phyloP scores from a whole-genome alignment of 768 basidiomycete genomes.

The Gloeostereum incarnatum region DNA sequence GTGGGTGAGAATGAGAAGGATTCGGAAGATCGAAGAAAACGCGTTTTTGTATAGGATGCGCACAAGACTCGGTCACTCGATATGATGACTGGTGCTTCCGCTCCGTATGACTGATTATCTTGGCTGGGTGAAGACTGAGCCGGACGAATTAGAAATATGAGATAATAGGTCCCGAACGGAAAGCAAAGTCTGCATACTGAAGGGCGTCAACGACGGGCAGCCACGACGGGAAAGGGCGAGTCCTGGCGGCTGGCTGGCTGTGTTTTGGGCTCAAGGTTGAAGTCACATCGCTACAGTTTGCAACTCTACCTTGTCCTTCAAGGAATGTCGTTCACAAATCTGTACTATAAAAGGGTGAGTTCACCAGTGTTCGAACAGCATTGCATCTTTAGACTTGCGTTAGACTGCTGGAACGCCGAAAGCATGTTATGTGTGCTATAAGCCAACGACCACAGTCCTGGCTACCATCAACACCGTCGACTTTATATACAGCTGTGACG shows the following conservation, averaged over 20 bases:
- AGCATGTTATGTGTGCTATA: constrained; percentile 72
- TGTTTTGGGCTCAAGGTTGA: too few relatives aligned
- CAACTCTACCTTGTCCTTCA: not conserved
- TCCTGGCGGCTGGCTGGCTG: too few relatives aligned
- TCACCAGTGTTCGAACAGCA: not conserved
- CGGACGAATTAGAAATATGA: too few relatives aligned
- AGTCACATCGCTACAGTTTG: too few relatives aligned
- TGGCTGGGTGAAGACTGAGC: too few relatives aligned
- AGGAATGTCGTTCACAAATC: constrained; percentile 66
- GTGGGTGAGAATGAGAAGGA: constrained; percentile 13
- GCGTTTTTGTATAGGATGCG: constrained; percentile 1
- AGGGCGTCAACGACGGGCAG: too few relatives aligned
- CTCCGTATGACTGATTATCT: too few relatives aligned
- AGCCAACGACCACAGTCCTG: constrained; percentile 76
- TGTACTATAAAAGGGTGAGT: constrained; percentile 86
- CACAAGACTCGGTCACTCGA: too few relatives aligned
- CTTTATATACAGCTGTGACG: constrained; percentile 77
- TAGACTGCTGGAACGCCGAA: constrained; percentile 74
- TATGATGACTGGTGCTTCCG: too few relatives aligned
- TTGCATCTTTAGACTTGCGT: constrained; percentile 2
- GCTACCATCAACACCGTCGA: constrained; percentile 78
- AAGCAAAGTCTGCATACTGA: too few relatives aligned
- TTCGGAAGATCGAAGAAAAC: not conserved
- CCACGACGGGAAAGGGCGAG: too few relatives aligned
- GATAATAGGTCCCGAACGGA: too few relatives aligned